Evolutionary conservation across 768 basidiomycete species (phyloP).

Genomic region (Lentinula aciculospora): DNA sequence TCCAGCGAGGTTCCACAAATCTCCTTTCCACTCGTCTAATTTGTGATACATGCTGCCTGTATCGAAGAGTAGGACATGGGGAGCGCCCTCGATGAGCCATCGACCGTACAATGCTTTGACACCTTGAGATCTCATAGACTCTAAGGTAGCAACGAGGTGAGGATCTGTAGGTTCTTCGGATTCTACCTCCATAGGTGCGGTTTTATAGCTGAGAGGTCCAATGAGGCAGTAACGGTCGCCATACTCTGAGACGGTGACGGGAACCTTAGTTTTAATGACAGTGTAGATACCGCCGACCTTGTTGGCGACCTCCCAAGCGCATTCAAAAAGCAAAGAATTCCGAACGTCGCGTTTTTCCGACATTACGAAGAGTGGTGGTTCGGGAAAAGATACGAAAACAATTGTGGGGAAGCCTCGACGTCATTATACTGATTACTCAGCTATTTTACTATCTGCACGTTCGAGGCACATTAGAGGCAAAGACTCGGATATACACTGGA

Average conservation of each 20-base stretch:
- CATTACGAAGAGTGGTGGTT: slow-evolving; percentile 26
- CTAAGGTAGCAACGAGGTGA: slow-evolving; percentile 67
- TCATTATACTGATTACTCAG: not conserved
- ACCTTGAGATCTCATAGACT: slow-evolving; percentile 83
- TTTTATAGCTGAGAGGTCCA: slow-evolving; percentile 97
- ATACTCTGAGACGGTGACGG: slow-evolving; percentile 94
- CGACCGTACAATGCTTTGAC: slow-evolving; percentile 94
- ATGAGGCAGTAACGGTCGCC: slow-evolving; percentile 94
- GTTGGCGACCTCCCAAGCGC: slow-evolving; percentile 98
- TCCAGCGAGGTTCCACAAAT: slow-evolving; percentile 97
- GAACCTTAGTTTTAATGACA: slow-evolving; percentile 99
- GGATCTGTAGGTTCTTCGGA: slow-evolving; percentile 83
- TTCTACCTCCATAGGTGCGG: slow-evolving; percentile 99
- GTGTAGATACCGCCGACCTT: slow-evolving; percentile 99
- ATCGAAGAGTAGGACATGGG: slow-evolving; percentile 93
- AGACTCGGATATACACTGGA: too few species aligned
- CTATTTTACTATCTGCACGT: not conserved
- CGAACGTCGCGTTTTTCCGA: slow-evolving; percentile 61
- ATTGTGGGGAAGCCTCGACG: not conserved
- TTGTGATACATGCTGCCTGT: slow-evolving; percentile 82
- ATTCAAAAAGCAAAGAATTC: slow-evolving; percentile 84
- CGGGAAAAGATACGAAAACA: slow-evolving; percentile 6
- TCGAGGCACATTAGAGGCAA: not conserved
- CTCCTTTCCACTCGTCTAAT: slow-evolving; percentile 98
- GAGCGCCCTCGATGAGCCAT: slow-evolving; percentile 98